These are phyloP conservation scores for Otatea glauca DNA, from an alignment of 176 grass and related monocot species.

Conservation along the genomic window DNA sequence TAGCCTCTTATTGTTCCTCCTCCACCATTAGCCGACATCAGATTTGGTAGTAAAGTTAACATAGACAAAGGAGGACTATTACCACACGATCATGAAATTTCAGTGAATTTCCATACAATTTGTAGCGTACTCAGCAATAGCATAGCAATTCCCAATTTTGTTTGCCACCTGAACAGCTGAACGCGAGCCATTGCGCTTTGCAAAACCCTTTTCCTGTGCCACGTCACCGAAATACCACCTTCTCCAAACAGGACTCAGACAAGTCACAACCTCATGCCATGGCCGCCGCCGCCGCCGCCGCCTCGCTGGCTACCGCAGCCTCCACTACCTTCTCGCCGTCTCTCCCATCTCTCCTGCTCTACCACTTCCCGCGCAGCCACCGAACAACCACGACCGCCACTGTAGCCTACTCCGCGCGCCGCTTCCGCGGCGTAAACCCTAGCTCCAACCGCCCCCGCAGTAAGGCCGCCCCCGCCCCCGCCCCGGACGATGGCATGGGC, in stretches of 20 bases:
- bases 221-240: not conserved
- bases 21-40: too few relatives aligned
- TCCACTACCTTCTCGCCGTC: not conserved
- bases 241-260: not conserved
- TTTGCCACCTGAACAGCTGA: too few relatives aligned
- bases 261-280: conserved; percentile 10
- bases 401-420: conserved; percentile 32
- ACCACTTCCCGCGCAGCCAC: not conserved
- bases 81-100: too few relatives aligned
- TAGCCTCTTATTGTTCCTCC: too few relatives aligned
- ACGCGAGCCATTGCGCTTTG: not conserved
- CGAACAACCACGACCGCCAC: not conserved
- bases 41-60: too few relatives aligned
- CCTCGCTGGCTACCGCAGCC: not conserved
- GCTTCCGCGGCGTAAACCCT: conserved; percentile 42
- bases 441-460: conserved; percentile 22
- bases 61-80: too few relatives aligned
- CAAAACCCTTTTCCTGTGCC: not conserved
- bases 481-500: not conserved
- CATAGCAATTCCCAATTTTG: too few relatives aligned
- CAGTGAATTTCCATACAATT: too few relatives aligned
- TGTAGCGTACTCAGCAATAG: too few relatives aligned
- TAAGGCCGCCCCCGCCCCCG: conserved; percentile 11
- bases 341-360: not conserved
- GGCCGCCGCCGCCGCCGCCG: not conserved